Percentiles rank a stretch among this genome's conserved stretches.
phyloP scores from a whole-genome alignment of 2,329 filamentous ascomycete genomes.

The Aspergillus melleus region DNA sequence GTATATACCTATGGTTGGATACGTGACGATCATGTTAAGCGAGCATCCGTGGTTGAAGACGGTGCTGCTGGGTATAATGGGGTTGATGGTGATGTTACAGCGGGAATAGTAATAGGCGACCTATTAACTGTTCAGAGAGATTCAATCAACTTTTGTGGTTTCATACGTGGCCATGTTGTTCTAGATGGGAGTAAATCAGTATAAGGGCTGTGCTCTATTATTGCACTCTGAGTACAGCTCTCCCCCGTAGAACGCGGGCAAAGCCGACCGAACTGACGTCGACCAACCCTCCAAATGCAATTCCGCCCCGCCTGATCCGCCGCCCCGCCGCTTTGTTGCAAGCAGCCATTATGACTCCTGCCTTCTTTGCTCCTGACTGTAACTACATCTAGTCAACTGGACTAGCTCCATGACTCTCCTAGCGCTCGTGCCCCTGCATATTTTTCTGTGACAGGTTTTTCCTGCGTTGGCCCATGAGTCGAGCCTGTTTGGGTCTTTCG shows the following conservation, averaged over 20 bases:
- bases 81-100: constrained; percentile 86
- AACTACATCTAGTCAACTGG: not conserved
- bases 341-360: not conserved
- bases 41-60: constrained; percentile 98
- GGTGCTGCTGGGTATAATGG: constrained; percentile 92
- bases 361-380: not conserved
- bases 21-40: constrained; percentile 92
- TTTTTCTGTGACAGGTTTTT: not conserved
- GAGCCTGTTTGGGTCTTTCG: not conserved
- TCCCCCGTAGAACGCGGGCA: too few species aligned
- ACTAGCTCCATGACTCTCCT: not conserved
- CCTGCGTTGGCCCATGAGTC: not conserved
- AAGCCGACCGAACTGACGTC: constrained; percentile 12
- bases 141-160: too few species aligned
- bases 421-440: not conserved
- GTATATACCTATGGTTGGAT: constrained; percentile 93
- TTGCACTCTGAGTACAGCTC: too few species aligned
- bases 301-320: constrained; percentile 13
- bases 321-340: constrained; percentile 7
- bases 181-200: too few species aligned
- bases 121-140: not conserved
- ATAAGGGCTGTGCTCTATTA: too few species aligned
- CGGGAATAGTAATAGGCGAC: constrained; percentile 63
- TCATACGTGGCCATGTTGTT: not conserved
- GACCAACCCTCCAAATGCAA: not conserved